Conservation (phyloP, 148 eudicot species). For the Diospyros lotus region DNA sequence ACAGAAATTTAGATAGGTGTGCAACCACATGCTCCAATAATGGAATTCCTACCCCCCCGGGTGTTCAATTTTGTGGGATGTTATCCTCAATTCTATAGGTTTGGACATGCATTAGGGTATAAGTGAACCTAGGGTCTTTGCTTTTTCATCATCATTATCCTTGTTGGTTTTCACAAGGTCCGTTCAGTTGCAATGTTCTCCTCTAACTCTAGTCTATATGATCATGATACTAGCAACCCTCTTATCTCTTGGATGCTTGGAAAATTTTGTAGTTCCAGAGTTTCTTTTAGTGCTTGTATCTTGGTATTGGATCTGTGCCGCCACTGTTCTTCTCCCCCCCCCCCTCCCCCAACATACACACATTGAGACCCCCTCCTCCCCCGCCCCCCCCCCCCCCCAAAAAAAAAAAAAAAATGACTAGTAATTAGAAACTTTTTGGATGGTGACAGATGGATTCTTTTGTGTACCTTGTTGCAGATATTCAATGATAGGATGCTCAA, state of each 20-base stretch:
- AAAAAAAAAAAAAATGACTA: not conserved
- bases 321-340: not conserved
- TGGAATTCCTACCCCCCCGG: too few species aligned
- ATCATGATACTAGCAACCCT: not conserved
- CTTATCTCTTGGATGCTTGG: not conserved
- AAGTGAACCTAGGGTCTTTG: not conserved
- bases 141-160: not conserved
- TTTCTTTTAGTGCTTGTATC: not conserved
- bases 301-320: not conserved
- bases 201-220: not conserved
- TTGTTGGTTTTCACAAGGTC: not conserved
- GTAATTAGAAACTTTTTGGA: not conserved
- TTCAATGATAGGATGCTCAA: conserved; percentile 87
- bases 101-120: not conserved
- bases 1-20: not conserved
- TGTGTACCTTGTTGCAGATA: conserved; percentile 48
- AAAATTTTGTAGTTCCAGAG: too few species aligned
- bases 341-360: not conserved
- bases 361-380: not conserved
- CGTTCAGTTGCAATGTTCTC: not conserved
- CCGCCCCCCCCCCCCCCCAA: not conserved
- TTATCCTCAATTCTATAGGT: not conserved
- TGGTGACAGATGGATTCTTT: not conserved
- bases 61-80: not conserved
- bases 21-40: not conserved